Percentiles rank a stretch among this genome's conserved stretches.
These are phyloP conservation scores for Salvia miltiorrhiza DNA, from an alignment of 257 asterid species.

Conservation along the genomic window DNA sequence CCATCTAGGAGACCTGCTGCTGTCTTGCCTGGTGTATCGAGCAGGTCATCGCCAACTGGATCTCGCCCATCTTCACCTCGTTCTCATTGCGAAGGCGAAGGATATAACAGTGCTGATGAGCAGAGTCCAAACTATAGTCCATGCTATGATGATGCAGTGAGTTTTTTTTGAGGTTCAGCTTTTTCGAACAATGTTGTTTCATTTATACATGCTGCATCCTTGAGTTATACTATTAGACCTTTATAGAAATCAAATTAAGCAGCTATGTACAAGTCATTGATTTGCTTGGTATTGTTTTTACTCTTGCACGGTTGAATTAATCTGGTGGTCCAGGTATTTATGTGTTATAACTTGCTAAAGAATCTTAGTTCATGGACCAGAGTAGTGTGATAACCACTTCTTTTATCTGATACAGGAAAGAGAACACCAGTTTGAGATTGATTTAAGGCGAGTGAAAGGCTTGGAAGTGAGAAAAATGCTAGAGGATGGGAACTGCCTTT, in stretches of 20 bases:
- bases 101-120: constrained; percentile 97
- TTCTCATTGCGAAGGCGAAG: constrained; percentile 88
- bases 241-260: neutral
- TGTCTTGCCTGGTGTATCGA: constrained; percentile 66
- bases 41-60: constrained; percentile 79
- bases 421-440: constrained; percentile 87
- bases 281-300: neutral
- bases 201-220: constrained; percentile 8
- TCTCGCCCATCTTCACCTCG: constrained; percentile 98
- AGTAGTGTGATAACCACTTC: constrained; percentile 6
- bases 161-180: constrained; percentile 31
- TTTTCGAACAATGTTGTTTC: neutral
- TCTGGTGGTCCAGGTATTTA: neutral
- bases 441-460: constrained; percentile 79
- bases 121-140: constrained; percentile 65
- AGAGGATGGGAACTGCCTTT: constrained; percentile 97
- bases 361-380: neutral
- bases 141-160: constrained; percentile 82
- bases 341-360: neutral
- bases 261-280: neutral
- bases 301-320: neutral
- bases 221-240: neutral
- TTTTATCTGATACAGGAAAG: constrained; percentile 63
- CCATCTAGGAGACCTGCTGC: constrained; percentile 63
- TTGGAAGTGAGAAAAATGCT: constrained; percentile 92